Evolutionary conservation across 2,329 filamentous ascomycete species (phyloP), one percentile per base, ranked within the genome.

Genomic region (Scedosporium dehoogii): DNA sequence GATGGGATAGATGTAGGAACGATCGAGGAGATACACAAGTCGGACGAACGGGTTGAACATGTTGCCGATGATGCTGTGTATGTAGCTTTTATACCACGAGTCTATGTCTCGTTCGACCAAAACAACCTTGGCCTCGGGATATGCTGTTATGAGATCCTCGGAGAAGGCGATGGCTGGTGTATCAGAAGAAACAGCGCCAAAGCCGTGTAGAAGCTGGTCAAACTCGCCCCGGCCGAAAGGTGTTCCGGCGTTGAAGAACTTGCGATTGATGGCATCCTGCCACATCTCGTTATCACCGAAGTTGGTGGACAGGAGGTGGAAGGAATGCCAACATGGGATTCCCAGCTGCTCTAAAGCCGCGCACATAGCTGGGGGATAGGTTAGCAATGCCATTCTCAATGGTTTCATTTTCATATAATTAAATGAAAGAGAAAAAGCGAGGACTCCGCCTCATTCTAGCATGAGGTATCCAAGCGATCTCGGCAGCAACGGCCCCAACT

Each of bases 121-220:
- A 27, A 79, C 73, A 9, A 78, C 74, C 58, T 73, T 74, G 7
- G 77, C 76, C 25, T 78, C 70, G 0, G 77, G 77, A 61, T 78
- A 78, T 16, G 77, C 63, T 29, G 73, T 70, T 59, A 79, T 64
- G 25, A 79, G 66, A 57, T 78, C 75, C 38, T 72, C 69, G 23
- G 53, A 56, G 12, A 56, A 56, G 41, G 73, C 66, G 27, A 68
- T 71, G 3, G 71, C 71, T 1, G 77, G 77, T 1, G 72, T 66
- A 63, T 80, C 78, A 10, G 66, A 67, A 4, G 75, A 77, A 10
- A 74, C 72, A 16, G 74, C 76, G 1, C 66, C 65, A n/a, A 63
- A 67, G 7, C 60, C 62, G 42, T 65, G 65, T 3, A 68, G 65
- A 3, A 69, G 59, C 62, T 67, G 66, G 29, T 69, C 65, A 27